Percentiles rank a stretch among this genome's conserved stretches.
Evolutionary conservation across 2,329 filamentous ascomycete species (phyloP).

Genomic region (Fusarium clavum): DNA sequence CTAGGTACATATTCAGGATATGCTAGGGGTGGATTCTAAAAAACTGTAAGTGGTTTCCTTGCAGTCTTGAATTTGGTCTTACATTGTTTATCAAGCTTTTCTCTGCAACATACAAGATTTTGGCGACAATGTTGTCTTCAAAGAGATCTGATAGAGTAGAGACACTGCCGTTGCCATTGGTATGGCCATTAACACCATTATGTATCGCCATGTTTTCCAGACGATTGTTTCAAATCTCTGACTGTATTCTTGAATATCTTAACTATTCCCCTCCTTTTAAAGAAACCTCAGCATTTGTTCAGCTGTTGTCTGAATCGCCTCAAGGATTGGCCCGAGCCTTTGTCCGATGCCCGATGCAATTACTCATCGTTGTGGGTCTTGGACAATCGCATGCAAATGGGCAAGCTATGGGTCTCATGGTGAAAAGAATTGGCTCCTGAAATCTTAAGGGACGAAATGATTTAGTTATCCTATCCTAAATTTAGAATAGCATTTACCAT

Average conservation of each 20-base stretch:
- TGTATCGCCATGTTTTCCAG: background rate
- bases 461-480: no score
- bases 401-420: no score
- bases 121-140: constrained; percentile 40
- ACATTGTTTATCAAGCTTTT: constrained; percentile 31
- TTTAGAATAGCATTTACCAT: no score
- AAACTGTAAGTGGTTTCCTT: background rate
- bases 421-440: no score
- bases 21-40: constrained; percentile 31
- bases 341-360: constrained; percentile 14
- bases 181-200: background rate
- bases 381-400: background rate
- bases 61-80: fast-evolving
- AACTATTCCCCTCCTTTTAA: background rate
- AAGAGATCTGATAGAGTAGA: constrained; percentile 22
- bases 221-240: no score
- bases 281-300: background rate
- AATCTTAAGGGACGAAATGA: no score
- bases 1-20: constrained; percentile 41
- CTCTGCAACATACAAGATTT: constrained; percentile 30
- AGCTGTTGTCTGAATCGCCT: background rate
- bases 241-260: no score
- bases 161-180: constrained; percentile 4
- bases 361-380: background rate
- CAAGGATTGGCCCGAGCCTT: constrained; percentile 3